Percentiles rank a stretch among this genome's conserved stretches.
phyloP scores from a whole-genome alignment of 73 alveolate species.

The Uronychia setigera region DNA sequence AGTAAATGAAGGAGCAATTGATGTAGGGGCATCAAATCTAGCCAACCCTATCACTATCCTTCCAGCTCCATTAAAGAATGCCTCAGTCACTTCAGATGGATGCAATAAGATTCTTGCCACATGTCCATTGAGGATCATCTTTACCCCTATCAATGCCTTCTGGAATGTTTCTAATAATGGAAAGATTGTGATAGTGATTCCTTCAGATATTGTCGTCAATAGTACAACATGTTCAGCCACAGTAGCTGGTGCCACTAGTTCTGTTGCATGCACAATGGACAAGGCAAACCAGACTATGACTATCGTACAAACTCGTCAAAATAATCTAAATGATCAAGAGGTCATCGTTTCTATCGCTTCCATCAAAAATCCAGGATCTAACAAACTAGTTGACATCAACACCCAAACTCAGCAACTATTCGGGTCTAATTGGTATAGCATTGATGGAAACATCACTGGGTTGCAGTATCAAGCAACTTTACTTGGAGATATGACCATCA shows the following conservation, averaged over 20 bases:
- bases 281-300: slow-evolving; percentile 11
- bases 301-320: slow-evolving; percentile 14
- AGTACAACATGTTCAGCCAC: slow-evolving; percentile 35
- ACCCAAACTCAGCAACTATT: not conserved
- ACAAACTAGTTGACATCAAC: slow-evolving; percentile 13
- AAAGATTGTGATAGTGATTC: slow-evolving; percentile 30
- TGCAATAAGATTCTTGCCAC: slow-evolving; percentile 23
- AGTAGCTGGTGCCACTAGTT: not conserved
- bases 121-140: slow-evolving; percentile 14
- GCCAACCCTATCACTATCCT: slow-evolving; percentile 27
- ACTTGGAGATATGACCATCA: slow-evolving; percentile 17
- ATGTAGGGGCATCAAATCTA: slow-evolving; percentile 51
- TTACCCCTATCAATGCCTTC: slow-evolving; percentile 39
- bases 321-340: slow-evolving; percentile 10
- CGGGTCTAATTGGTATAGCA: slow-evolving; percentile 11
- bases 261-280: slow-evolving; percentile 15
- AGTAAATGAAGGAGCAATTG: slow-evolving; percentile 21
- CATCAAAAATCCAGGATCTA: slow-evolving; percentile 45
- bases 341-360: slow-evolving; percentile 20
- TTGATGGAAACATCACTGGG: slow-evolving; percentile 25
- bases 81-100: slow-evolving; percentile 24
- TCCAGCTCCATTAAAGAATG: slow-evolving; percentile 30
- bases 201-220: slow-evolving; percentile 35
- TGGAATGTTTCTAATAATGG: slow-evolving; percentile 39
- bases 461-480: slow-evolving; percentile 15